These are phyloP conservation scores for Actinomortierella ambigua DNA, from an alignment of 371 early-diverging fungal genomes.

Conservation along the genomic window DNA sequence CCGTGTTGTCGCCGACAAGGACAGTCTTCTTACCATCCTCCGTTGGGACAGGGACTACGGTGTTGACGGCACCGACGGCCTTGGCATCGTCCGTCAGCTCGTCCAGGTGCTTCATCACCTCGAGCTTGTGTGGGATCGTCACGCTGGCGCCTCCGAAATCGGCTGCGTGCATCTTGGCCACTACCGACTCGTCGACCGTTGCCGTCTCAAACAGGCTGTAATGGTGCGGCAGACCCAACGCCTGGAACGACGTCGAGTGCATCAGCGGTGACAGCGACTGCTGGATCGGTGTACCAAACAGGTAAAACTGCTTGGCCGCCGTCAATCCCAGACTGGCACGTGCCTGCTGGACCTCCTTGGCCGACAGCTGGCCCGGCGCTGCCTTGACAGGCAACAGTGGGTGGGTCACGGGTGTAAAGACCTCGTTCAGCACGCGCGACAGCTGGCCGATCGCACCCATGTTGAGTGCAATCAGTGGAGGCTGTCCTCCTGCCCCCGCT, in stretches of 20 bases:
- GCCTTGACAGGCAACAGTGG: slow-evolving; percentile 77
- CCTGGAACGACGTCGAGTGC: slow-evolving; percentile 90
- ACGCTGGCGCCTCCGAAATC: slow-evolving; percentile 94
- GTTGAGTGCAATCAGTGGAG: slow-evolving; percentile 90
- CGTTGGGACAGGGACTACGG: slow-evolving; percentile 59
- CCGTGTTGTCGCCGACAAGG: slow-evolving; percentile 92
- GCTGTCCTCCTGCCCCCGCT: slow-evolving; percentile 24
- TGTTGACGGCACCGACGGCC: slow-evolving; percentile 94
- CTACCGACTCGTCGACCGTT: slow-evolving; percentile 58
- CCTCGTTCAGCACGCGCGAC: slow-evolving; percentile 85
- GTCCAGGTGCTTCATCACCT: slow-evolving; percentile 76
- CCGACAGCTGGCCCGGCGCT: slow-evolving; percentile 95
- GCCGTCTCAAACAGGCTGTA: slow-evolving; percentile 79
- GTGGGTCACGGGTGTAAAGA: slow-evolving; percentile 94
- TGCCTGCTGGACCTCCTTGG: slow-evolving; percentile 77
- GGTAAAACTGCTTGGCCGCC: slow-evolving; percentile 71
- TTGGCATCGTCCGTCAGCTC: slow-evolving; percentile 76
- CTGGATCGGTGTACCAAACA: slow-evolving; percentile 92
- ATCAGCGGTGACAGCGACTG: slow-evolving; percentile 90
- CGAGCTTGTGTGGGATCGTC: slow-evolving; percentile 94
- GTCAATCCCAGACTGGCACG: slow-evolving; percentile 75
- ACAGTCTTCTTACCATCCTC: slow-evolving; percentile 45
- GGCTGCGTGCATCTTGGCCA: slow-evolving; percentile 59
- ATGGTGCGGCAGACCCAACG: slow-evolving; percentile 82
- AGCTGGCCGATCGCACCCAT: slow-evolving; percentile 92